Percentiles rank a stretch among this genome's conserved stretches.
Evolutionary conservation across 495 filamentous ascomycete species (phyloP).

Genomic region (Aspergillus bertholletiae): DNA sequence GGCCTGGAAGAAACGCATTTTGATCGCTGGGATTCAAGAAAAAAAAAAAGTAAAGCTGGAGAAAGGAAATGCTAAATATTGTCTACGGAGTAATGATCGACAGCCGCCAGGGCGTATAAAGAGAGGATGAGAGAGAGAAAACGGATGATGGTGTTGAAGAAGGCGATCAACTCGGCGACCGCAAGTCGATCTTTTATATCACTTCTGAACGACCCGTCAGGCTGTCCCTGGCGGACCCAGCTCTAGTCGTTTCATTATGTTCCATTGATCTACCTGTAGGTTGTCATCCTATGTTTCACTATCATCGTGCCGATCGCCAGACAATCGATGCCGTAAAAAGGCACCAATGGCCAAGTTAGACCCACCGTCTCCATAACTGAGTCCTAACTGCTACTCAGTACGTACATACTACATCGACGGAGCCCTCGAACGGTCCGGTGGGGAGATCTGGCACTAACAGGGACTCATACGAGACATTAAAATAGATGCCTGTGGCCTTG

Average conservation of each 20-base stretch:
- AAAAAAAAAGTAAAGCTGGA: neutral
- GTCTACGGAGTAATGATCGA: neutral
- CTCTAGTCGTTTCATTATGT: neutral
- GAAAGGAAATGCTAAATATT: neutral
- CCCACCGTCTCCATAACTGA: neutral
- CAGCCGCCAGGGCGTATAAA: neutral
- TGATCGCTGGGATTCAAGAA: neutral
- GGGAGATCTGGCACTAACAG: neutral
- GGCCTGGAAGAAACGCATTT: constrained; percentile 8
- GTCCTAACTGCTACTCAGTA: neutral
- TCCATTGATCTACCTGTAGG: neutral
- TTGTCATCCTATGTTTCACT: neutral
- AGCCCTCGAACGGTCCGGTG: neutral
- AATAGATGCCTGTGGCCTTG: neutral
- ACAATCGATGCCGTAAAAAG: neutral
- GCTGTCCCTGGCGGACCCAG: neutral
- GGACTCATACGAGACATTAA: neutral
- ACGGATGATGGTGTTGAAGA: neutral
- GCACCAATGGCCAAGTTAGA: neutral
- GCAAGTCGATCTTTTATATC: neutral
- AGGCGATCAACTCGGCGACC: neutral
- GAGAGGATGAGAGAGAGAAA: neutral
- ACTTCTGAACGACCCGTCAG: neutral
- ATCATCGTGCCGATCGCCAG: neutral
- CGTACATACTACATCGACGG: neutral